Conservation (phyloP, 345 rosid species). For the Corchorus olitorius region DNA sequence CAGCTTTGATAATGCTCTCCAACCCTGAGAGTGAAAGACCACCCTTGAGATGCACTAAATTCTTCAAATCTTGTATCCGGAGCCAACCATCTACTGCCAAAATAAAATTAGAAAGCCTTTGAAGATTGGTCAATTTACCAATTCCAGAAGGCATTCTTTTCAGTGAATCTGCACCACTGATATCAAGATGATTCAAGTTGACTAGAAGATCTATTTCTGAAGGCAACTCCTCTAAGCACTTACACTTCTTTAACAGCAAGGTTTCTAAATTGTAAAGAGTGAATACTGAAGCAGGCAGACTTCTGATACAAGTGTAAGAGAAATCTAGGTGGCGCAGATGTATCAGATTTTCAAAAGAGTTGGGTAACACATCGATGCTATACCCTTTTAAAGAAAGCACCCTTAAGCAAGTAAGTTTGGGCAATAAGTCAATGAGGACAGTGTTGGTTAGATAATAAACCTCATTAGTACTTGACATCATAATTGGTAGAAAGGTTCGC, state of each 20-base stretch:
- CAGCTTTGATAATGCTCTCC: slow-evolving; percentile 24
- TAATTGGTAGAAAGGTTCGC: slow-evolving; percentile 19
- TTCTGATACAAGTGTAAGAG: slow-evolving; percentile 18
- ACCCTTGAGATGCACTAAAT: slow-evolving; percentile 19
- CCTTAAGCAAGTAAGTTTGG: slow-evolving; percentile 18
- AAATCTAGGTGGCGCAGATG: slow-evolving; percentile 26
- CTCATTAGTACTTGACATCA: neutral
- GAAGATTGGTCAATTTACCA: neutral
- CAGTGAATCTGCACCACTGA: neutral
- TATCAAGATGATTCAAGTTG: slow-evolving; percentile 36
- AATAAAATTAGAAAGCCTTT: slow-evolving; percentile 1
- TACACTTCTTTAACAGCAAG: slow-evolving; percentile 22
- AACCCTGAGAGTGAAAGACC: slow-evolving; percentile 14
- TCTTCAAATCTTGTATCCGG: slow-evolving; percentile 12
- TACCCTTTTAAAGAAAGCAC: slow-evolving; percentile 26
- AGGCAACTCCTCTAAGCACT: slow-evolving; percentile 24
- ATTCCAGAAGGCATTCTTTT: slow-evolving; percentile 15
- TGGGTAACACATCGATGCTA: slow-evolving; percentile 15
- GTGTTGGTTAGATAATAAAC: neutral
- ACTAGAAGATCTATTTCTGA: slow-evolving; percentile 18
- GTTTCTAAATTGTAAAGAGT: slow-evolving; percentile 20
- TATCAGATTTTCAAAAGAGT: slow-evolving; percentile 19
- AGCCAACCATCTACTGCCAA: slow-evolving; percentile 17
- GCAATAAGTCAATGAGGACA: slow-evolving; percentile 14
- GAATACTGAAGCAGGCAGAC: slow-evolving; percentile 17